phyloP scores from a whole-genome alignment of 2,329 filamentous ascomycete genomes.

The Aspergillus nomiae region DNA sequence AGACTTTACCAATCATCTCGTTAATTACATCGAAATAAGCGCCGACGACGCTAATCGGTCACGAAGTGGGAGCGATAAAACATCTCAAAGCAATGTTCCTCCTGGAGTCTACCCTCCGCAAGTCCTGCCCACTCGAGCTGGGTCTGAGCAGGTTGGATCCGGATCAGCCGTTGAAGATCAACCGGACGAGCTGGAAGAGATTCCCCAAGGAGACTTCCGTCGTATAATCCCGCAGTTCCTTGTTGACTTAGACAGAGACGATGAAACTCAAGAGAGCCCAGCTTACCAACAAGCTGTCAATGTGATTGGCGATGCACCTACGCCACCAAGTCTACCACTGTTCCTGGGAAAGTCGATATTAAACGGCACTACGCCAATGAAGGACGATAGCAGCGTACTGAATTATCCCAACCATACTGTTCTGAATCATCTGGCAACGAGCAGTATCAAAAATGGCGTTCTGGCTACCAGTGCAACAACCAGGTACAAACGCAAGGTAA shows the following conservation, averaged over 20 bases:
- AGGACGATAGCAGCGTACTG: constrained; percentile 96
- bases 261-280: constrained; percentile 76
- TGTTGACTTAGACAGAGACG: constrained; percentile 77
- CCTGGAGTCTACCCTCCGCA: constrained; percentile 48
- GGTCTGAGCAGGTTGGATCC: constrained; percentile 33
- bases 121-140: constrained; percentile 40
- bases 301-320: constrained; percentile 76
- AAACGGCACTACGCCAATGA: constrained; percentile 87
- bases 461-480: constrained; percentile 95
- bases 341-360: constrained; percentile 94
- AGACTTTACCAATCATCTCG: constrained; percentile 95
- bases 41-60: constrained; percentile 63
- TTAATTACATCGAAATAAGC: constrained; percentile 96
- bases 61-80: constrained; percentile 38
- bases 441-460: constrained; percentile 96
- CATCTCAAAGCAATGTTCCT: constrained; percentile 36
- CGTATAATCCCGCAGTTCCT: constrained; percentile 80
- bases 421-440: constrained; percentile 93
- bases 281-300: constrained; percentile 73
- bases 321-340: constrained; percentile 81
- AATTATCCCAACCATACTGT: constrained; percentile 98
- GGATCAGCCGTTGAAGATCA: constrained; percentile 47
- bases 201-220: constrained; percentile 65
- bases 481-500: constrained; percentile 85
- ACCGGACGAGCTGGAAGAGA: constrained; percentile 54